phyloP scores from a whole-genome alignment of 352 stramenopile genomes.

The Globisporangium lucens region DNA sequence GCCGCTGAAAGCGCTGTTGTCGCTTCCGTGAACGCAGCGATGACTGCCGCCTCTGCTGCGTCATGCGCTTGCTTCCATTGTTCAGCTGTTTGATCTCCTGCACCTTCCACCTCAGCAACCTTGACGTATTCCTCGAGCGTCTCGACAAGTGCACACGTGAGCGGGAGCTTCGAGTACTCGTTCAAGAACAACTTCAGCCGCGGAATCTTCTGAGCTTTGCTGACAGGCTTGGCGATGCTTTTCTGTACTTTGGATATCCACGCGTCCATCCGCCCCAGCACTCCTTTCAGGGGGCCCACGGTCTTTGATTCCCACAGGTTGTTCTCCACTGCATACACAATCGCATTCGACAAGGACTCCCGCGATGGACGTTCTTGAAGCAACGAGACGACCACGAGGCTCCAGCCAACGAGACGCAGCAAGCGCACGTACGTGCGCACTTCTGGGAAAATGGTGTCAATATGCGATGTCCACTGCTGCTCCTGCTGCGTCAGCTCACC shows the following conservation, averaged over 20 bases:
- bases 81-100: slow-evolving; percentile 14
- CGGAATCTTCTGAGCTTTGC: slow-evolving; percentile 51
- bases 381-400: slow-evolving; percentile 62
- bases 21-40: slow-evolving; percentile 31
- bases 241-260: slow-evolving; percentile 85
- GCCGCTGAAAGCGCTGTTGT: slow-evolving; percentile 21
- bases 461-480: slow-evolving; percentile 19
- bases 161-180: slow-evolving; percentile 86
- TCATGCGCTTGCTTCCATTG: slow-evolving; percentile 30
- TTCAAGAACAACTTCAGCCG: slow-evolving; percentile 77
- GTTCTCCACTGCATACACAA: slow-evolving; percentile 60
- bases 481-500: slow-evolving; percentile 19
- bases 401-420: slow-evolving; percentile 70
- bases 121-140: slow-evolving; percentile 37
- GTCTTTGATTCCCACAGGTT: slow-evolving; percentile 70
- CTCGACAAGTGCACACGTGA: slow-evolving; percentile 49
- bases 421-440: slow-evolving; percentile 63
- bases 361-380: slow-evolving; percentile 78
- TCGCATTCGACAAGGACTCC: slow-evolving; percentile 47
- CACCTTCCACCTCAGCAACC: slow-evolving; percentile 25
- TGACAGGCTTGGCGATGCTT: slow-evolving; percentile 59
- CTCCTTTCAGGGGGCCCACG: slow-evolving; percentile 53
- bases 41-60: slow-evolving; percentile 24
- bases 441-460: slow-evolving; percentile 70
- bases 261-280: slow-evolving; percentile 72